phyloP scores from a whole-genome alignment of 2,329 filamentous ascomycete genomes.

The Stagonosporopsis vannaccii region DNA sequence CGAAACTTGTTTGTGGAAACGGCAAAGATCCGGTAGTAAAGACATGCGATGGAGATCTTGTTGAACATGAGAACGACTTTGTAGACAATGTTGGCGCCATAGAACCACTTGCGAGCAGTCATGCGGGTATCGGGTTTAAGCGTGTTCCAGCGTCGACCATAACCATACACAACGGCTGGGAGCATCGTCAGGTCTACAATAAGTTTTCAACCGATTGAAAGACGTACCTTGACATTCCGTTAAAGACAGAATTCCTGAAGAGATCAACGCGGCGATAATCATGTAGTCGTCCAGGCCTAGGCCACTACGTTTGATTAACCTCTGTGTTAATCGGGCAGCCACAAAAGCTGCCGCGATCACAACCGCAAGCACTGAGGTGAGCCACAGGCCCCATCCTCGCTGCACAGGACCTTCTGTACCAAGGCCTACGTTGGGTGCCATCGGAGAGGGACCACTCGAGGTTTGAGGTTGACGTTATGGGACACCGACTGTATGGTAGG shows the following conservation, averaged over 20 bases:
- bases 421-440: slow-evolving; percentile 33
- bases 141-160: slow-evolving; percentile 27
- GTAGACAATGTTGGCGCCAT: slow-evolving; percentile 46
- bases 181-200: not conserved
- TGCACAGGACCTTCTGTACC: slow-evolving; percentile 31
- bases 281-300: slow-evolving; percentile 34
- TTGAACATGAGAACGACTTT: slow-evolving; percentile 47
- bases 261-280: slow-evolving; percentile 30
- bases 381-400: slow-evolving; percentile 33
- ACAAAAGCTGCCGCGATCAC: slow-evolving; percentile 28
- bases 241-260: slow-evolving; percentile 28
- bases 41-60: slow-evolving; percentile 44
- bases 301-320: slow-evolving; percentile 25
- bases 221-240: slow-evolving; percentile 35
- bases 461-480: not conserved
- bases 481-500: slow-evolving; percentile 3
- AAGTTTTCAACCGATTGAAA: not conserved
- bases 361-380: slow-evolving; percentile 32
- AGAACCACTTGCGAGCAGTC: slow-evolving; percentile 38
- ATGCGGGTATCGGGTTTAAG: slow-evolving; percentile 23
- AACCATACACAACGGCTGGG: slow-evolving; percentile 33
- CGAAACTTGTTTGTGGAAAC: slow-evolving; percentile 36
- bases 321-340: slow-evolving; percentile 25
- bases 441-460: slow-evolving; percentile 4
- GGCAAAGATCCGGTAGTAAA: slow-evolving; percentile 47